Percentiles rank a stretch among this genome's conserved stretches.
Evolutionary conservation across 208 protist species (phyloP).

Genomic region (Leishmania tarentolae): DNA sequence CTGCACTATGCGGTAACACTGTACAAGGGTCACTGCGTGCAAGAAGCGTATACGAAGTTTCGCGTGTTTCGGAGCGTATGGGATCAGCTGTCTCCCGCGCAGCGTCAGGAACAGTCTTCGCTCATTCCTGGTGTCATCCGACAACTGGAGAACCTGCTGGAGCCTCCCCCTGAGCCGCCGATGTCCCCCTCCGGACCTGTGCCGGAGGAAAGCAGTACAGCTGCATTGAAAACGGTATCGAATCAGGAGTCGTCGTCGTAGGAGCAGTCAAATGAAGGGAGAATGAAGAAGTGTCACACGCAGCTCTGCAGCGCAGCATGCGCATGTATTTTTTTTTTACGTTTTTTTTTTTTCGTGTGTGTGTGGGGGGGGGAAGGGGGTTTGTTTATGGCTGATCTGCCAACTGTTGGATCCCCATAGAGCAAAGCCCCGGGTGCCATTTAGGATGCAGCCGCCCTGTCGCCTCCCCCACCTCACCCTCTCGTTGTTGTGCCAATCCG

Average conservation of each 20-base stretch:
- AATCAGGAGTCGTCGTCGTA: not conserved
- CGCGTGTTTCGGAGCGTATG: slow-evolving; percentile 49
- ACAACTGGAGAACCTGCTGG: slow-evolving; percentile 26
- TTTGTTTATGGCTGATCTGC: not conserved
- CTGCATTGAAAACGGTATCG: not conserved
- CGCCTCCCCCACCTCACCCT: not conserved
- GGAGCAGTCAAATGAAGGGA: not conserved
- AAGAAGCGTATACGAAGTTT: slow-evolving; percentile 55
- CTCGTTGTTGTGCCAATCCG: not conserved
- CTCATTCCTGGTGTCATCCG: slow-evolving; percentile 31
- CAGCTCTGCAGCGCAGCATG: not conserved
- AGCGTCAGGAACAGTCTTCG: slow-evolving; percentile 36
- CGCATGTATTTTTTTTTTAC: too few species aligned
- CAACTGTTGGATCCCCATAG: not conserved
- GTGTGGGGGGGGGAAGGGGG: not conserved
- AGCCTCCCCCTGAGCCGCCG: not conserved
- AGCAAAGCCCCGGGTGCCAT: not conserved
- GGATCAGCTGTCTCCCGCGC: slow-evolving; percentile 30
- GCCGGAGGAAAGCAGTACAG: not conserved
- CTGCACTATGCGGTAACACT: slow-evolving; percentile 94
- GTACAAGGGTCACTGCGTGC: slow-evolving; percentile 52
- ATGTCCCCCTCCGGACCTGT: not conserved
- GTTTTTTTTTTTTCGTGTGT: not conserved
- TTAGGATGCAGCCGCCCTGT: not conserved
- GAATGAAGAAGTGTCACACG: not conserved